Evolutionary conservation across 108 stramenopile genomes (phyloP).

Genomic region (Asterionellopsis glacialis): DNA sequence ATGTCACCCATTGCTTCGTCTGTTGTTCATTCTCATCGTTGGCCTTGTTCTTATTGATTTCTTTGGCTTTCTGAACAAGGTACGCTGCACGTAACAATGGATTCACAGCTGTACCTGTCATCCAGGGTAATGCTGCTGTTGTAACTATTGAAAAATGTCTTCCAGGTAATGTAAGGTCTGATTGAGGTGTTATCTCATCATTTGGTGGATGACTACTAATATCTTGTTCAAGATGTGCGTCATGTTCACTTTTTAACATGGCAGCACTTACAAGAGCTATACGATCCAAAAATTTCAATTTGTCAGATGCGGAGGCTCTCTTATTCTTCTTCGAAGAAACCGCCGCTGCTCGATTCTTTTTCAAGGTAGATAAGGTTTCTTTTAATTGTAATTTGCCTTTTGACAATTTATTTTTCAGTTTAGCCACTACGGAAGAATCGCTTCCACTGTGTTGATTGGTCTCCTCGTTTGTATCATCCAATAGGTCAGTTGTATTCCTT

Average conservation of each 20-base stretch:
- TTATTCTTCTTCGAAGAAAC: neutral
- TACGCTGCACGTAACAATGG: conserved; percentile 84
- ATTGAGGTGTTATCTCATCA: conserved; percentile 24
- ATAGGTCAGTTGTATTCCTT: too few relatives aligned
- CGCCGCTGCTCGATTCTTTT: too few relatives aligned
- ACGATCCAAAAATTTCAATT: conserved; percentile 42
- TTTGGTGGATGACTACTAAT: neutral
- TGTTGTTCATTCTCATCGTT: neutral
- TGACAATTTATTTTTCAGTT: too few relatives aligned
- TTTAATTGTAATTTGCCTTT: too few relatives aligned
- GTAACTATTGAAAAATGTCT: conserved; percentile 72
- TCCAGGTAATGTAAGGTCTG: conserved; percentile 30
- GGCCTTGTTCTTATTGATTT: conserved; percentile 18
- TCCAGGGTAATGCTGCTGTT: conserved; percentile 83
- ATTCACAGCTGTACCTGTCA: conserved; percentile 86
- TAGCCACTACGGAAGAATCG: too few relatives aligned
- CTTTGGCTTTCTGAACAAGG: conserved; percentile 31
- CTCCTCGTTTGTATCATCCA: too few relatives aligned
- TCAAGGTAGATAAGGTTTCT: too few relatives aligned
- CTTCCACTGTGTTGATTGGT: too few relatives aligned
- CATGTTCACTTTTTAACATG: conserved; percentile 48
- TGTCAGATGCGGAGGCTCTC: neutral
- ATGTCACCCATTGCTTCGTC: conserved; percentile 43
- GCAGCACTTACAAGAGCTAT: conserved; percentile 52
- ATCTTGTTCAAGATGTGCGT: conserved; percentile 29